Evolutionary conservation across 2,329 filamentous ascomycete species (phyloP).

Genomic region (Trichoderma sp.): DNA sequence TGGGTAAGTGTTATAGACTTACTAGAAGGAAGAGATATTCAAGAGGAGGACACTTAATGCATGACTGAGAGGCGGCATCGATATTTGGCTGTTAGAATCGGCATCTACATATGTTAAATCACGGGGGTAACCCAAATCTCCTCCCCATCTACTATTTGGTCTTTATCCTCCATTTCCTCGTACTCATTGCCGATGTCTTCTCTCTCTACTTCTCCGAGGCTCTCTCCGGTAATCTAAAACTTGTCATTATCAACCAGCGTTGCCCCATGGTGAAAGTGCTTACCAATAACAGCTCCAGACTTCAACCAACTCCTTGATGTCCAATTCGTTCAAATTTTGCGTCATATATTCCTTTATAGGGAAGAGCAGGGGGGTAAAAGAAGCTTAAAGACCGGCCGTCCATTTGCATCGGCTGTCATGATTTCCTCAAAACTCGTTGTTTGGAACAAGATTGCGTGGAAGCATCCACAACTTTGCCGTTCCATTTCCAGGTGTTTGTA

Average conservation of each 20-base stretch:
- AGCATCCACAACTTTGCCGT: neutral
- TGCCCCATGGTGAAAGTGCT: too few species aligned
- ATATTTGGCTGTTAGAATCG: neutral
- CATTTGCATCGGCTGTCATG: neutral
- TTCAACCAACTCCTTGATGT: too few species aligned
- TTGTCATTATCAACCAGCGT: too few species aligned
- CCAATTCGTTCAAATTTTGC: too few species aligned
- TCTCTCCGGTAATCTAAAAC: neutral
- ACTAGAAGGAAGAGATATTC: neutral
- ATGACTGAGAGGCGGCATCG: neutral
- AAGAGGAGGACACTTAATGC: neutral
- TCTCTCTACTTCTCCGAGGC: neutral
- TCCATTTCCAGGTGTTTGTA: neutral
- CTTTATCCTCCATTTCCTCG: neutral
- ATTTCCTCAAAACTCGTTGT: neutral
- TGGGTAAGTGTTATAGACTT: neutral
- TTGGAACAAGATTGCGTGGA: neutral
- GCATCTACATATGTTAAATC: neutral
- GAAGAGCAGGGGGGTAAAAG: neutral
- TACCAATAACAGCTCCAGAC: too few species aligned
- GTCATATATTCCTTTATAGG: too few species aligned
- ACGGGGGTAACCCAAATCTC: neutral
- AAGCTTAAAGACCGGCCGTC: neutral
- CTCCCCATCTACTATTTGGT: neutral
- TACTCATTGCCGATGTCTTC: neutral